These are phyloP conservation scores for Hibiscus syriacus DNA, from an alignment of 345 rosid genomes.

Conservation along the genomic window DNA sequence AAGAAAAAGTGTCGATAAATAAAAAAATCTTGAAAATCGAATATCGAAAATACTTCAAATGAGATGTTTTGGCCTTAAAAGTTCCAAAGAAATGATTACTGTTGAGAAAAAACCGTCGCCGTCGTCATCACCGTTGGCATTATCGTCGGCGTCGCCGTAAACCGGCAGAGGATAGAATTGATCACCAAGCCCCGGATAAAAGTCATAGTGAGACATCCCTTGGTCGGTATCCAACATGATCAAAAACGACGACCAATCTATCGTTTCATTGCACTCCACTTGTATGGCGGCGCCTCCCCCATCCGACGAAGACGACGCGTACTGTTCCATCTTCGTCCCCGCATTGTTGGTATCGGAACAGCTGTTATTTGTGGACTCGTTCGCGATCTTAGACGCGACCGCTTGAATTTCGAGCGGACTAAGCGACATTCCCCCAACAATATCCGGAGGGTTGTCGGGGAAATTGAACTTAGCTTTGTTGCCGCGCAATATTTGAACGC, in stretches of 20 bases:
- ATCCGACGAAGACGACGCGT: conserved; percentile 14
- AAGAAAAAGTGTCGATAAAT: too few relatives aligned
- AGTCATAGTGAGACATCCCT: conserved; percentile 14
- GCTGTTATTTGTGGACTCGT: conserved; percentile 11
- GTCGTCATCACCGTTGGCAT: background rate
- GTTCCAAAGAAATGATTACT: conserved; percentile 52
- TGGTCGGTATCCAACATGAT: conserved; percentile 19
- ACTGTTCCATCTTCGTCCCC: background rate
- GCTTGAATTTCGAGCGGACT: conserved; percentile 48
- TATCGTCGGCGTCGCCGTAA: conserved; percentile 10
- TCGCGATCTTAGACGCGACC: conserved; percentile 48
- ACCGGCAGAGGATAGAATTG: conserved; percentile 1
- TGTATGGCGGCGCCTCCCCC: background rate
- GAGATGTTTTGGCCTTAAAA: conserved; percentile 13
- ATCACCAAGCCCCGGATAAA: conserved; percentile 15
- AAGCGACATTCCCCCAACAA: conserved; percentile 33
- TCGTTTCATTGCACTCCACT: conserved; percentile 3
- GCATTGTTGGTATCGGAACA: background rate
- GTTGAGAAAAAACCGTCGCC: conserved; percentile 8
- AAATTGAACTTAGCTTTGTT: conserved; percentile 51
- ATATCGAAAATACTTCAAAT: background rate
- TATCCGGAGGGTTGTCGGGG: conserved; percentile 49
- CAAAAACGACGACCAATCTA: conserved; percentile 44
- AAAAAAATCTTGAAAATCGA: too few relatives aligned
- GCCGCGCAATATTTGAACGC: conserved; percentile 89